A percentile compares a stretch with the other conserved stretches of the same genome.
phyloP scores from a whole-genome alignment of 495 filamentous ascomycete genomes.

The Paragyromitra xinjiangensis region DNA sequence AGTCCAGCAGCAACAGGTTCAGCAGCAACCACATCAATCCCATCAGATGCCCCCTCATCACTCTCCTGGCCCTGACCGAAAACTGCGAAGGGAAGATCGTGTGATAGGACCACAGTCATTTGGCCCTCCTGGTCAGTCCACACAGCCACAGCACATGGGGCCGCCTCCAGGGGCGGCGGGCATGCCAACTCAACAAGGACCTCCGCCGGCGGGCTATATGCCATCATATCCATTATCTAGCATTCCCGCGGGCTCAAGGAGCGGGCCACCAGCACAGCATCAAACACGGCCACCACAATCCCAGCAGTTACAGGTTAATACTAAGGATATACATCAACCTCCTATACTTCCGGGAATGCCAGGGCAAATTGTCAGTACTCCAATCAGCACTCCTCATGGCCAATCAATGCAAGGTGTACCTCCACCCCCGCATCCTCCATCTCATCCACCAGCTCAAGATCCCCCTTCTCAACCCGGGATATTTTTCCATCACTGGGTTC shows the following conservation, averaged over 20 bases:
- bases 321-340: constrained; percentile 66
- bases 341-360: constrained; percentile 60
- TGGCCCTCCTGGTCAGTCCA: constrained; percentile 39
- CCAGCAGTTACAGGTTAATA: constrained; percentile 63
- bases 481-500: constrained; percentile 93
- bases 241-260: constrained; percentile 54
- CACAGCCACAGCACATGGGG: constrained; percentile 55
- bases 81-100: constrained; percentile 61
- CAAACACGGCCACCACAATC: constrained; percentile 58
- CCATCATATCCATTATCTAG: constrained; percentile 57
- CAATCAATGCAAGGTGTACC: constrained; percentile 64
- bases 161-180: constrained; percentile 56
- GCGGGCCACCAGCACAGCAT: constrained; percentile 56
- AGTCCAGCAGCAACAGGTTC: constrained; percentile 60
- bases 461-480: constrained; percentile 65
- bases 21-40: constrained; percentile 61
- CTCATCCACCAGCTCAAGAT: constrained; percentile 58
- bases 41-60: constrained; percentile 58
- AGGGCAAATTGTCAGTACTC: constrained; percentile 44
- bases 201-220: constrained; percentile 55
- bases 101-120: constrained; percentile 57
- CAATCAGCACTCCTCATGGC: constrained; percentile 39
- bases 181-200: constrained; percentile 37
- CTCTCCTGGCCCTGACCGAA: constrained; percentile 57
- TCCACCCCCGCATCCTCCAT: constrained; percentile 66